Percentiles rank a stretch among this genome's conserved stretches.
Evolutionary conservation across 2,329 filamentous ascomycete species (phyloP).

Genomic region (Cordyceps militaris): DNA sequence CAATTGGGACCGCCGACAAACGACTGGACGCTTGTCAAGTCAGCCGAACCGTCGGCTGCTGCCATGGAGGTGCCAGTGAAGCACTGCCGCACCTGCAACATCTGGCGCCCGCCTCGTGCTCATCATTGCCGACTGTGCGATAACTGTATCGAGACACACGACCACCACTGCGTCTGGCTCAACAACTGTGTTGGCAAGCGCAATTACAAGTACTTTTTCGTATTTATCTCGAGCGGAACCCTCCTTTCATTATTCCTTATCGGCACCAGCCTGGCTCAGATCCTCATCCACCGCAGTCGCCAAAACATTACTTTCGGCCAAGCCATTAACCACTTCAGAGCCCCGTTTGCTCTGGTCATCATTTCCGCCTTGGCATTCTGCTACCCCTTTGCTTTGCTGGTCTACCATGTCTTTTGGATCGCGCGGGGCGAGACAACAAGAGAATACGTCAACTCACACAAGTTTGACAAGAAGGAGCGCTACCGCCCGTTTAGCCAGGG

Average conservation of each 20-base stretch:
- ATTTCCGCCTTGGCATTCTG: constrained; percentile 67
- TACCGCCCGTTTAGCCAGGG: constrained; percentile 86
- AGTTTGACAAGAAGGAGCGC: constrained; percentile 85
- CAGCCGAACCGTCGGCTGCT: constrained; percentile 63
- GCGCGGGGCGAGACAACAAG: constrained; percentile 88
- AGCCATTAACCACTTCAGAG: constrained; percentile 63
- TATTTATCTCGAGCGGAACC: constrained; percentile 76
- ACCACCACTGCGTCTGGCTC: constrained; percentile 98
- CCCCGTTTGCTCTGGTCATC: constrained; percentile 83
- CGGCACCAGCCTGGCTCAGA: constrained; percentile 70
- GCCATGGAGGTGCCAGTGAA: constrained; percentile 98
- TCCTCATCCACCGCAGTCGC: constrained; percentile 62
- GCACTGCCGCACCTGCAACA: constrained; percentile 95
- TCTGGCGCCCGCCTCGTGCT: constrained; percentile 91
- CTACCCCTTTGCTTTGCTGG: constrained; percentile 77
- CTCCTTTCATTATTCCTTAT: constrained; percentile 70
- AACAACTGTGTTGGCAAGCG: constrained; percentile 96
- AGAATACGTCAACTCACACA: constrained; percentile 93
- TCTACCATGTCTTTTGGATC: constrained; percentile 89
- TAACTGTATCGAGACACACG: constrained; percentile 93
- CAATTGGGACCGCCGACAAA: constrained; percentile 77
- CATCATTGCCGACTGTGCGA: constrained; percentile 97
- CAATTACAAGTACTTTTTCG: constrained; percentile 97
- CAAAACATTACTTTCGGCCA: constrained; percentile 59
- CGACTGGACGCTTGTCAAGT: constrained; percentile 89